Evolutionary conservation across 2,329 filamentous ascomycete species (phyloP), one percentile per base, ranked within the genome.

Genomic region (Myriosclerotinia curreyana): DNA sequence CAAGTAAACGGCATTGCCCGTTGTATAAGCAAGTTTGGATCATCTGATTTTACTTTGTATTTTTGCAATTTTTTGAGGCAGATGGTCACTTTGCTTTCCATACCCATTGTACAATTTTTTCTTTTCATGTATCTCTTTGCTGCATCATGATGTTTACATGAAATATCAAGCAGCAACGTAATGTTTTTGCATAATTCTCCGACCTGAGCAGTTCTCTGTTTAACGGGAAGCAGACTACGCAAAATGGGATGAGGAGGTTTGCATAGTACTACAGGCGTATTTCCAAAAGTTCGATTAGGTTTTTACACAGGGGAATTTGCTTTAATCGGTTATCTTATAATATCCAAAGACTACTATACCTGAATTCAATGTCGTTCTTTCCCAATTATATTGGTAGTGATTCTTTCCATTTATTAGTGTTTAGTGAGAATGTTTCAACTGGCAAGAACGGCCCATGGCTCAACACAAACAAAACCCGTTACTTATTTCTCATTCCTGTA

Each of bases 1-100:
- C 79, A 92, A 92, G 82, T 93, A 87, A 82, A 78, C 50, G 36
- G 49, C 38, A n/a, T 25, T 55, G 9, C 31, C 17, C 20, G 49
- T 34, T 17, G 60, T 48, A 31, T 46, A 40, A 51, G 25, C 14
- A 25, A 55, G 42, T 42, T 48, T 38, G 15, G 46, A 15, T 50
- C 46, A 2, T 36, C 36, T 59, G 28, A n/a, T 60, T 38, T 46
- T 66, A 38, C 60, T 61, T 65, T 52, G 25, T 59, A 54, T 60
- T 22, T 65, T 65, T 66, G 52, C 55, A 66, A 70, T 61, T 55
- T 66, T 51, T 65, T 44, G 58, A 61, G 61, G 63, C 56, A 56
- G 63, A 64, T 59, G 62, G 58, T 64, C 69, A 34, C 60, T 66
- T 66, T 36, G 63, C 42, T 63, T 69, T 65, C 66, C 66, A 64